phyloP scores from a whole-genome alignment of 805 yeast species.

The Lachancea sp. region DNA sequence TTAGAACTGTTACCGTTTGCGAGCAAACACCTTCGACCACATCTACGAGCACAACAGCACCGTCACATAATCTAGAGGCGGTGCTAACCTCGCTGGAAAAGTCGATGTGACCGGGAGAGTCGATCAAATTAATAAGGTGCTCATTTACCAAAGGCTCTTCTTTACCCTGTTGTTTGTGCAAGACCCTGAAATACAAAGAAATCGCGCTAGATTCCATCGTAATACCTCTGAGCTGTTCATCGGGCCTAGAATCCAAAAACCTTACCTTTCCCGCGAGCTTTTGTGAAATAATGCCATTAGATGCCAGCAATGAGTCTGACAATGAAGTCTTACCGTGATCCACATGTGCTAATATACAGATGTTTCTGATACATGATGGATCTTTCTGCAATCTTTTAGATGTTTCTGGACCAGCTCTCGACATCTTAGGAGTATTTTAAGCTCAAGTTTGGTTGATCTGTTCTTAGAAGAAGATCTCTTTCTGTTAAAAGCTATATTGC shows the following conservation, averaged over 20 bases:
- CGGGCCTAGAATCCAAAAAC: constrained; percentile 87
- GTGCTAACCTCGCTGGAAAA: constrained; percentile 94
- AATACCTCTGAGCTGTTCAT: constrained; percentile 92
- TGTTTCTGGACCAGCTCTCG: constrained; percentile 59
- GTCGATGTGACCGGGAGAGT: constrained; percentile 99
- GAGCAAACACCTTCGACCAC: constrained; percentile 98
- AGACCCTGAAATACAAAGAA: constrained; percentile 78
- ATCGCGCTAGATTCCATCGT: constrained; percentile 98
- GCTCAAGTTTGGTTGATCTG: background rate
- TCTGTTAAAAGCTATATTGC: too few relatives aligned
- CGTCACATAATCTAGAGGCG: constrained; percentile 93
- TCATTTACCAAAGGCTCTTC: constrained; percentile 56
- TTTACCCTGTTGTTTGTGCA: constrained; percentile 38
- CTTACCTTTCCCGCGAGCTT: constrained; percentile 93
- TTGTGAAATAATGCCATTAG: constrained; percentile 94
- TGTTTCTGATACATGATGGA: constrained; percentile 70
- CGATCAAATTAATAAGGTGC: constrained; percentile 83
- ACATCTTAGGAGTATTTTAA: constrained; percentile 15
- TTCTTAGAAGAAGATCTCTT: background rate
- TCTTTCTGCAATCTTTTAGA: constrained; percentile 62
- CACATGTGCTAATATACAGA: constrained; percentile 95
- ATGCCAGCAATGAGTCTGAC: constrained; percentile 85
- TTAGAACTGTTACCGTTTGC: constrained; percentile 87
- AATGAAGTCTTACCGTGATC: constrained; percentile 98
- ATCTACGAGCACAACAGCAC: constrained; percentile 91